Evolutionary conservation across 352 stramenopile species (phyloP), one percentile per base, ranked within the genome.

Genomic region (Phytophthora chlamydospora): DNA sequence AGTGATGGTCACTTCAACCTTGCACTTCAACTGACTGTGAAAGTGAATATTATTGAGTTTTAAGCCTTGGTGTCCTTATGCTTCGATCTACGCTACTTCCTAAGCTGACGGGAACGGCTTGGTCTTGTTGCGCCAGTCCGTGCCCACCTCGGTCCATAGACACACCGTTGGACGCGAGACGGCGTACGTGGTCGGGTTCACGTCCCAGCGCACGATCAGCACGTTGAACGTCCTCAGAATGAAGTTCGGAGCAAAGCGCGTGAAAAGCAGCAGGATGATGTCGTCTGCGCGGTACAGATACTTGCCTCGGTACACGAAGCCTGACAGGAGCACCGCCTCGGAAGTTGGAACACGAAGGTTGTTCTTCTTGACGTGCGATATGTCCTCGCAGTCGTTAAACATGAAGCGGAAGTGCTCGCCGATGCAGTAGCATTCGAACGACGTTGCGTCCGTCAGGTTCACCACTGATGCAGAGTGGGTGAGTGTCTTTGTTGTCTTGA

Each of bases 1-100:
- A 82, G 51, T 82, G 73, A 79, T 79, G 62, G 59, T 77, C 58
- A 66, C 49, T 78, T 69, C 69, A 75, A 78, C n/a, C 68, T 59
- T 73, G 57, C 62, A 62, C 62, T 69, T 66, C 33, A 41, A 56
- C 21, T 46, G 9, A 33, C 19, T 35, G 45, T 27, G 38, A 50
- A 69, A 54, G 9, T 45, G n/a, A 53, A 46, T 48, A 50, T 43
- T 24, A 16, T 36, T 10, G 19, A 29, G 10, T 62, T 55, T 33
- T 48, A 53, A 57, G 33, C 17, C 36, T 58, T 45, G 19, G 13
- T 8, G 17, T 27, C 27, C 2, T 56, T 21, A 49, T 49, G 17
- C 8, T 47, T 36, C 13, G 16, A 33, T 34, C 42, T 48, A 4
- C 21, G 21, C 21, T 24, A 24, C 21, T 24, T 3, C 21, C 21